Conservation (phyloP, 164 flowering plant genomes). For the Cinnamomum micranthum region DNA sequence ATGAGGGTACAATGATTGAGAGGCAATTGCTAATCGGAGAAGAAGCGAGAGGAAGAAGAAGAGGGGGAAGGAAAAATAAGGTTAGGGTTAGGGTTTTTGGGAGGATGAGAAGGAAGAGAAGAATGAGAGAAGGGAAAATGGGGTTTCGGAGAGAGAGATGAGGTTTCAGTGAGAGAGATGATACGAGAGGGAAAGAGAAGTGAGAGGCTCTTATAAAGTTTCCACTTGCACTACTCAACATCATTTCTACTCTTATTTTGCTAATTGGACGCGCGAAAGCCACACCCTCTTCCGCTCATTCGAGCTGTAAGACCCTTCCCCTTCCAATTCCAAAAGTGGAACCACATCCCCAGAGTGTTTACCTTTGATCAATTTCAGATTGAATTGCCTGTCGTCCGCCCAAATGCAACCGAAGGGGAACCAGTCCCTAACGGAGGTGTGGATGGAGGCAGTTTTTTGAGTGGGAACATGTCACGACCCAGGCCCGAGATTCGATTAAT, state of each 20-base stretch:
- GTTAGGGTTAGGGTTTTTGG: conserved; percentile 3
- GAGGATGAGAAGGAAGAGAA: background rate
- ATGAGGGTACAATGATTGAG: conserved; percentile 25
- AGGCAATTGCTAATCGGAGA: conserved; percentile 29
- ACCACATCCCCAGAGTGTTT: background rate
- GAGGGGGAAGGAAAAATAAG: background rate
- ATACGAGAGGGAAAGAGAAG: too few species aligned
- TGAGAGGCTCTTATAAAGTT: background rate
- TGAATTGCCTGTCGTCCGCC: conserved; percentile 1
- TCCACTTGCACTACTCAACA: background rate
- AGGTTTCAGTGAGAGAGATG: too few species aligned
- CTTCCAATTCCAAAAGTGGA: background rate
- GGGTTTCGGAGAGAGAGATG: background rate
- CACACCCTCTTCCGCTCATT: too few species aligned
- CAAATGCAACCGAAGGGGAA: conserved; percentile 47
- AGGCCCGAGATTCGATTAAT: too few species aligned
- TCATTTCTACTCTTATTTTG: background rate
- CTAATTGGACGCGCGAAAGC: too few species aligned
- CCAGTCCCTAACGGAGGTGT: conserved; percentile 33
- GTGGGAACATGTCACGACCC: conserved; percentile 19
- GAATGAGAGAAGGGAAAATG: background rate
- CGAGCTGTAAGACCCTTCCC: background rate
- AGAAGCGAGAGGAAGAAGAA: background rate
- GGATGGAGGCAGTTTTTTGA: conserved; percentile 46
- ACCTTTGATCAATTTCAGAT: too few species aligned